phyloP scores from a whole-genome alignment of 805 yeast species.

The Lipomyces mesembrius region DNA sequence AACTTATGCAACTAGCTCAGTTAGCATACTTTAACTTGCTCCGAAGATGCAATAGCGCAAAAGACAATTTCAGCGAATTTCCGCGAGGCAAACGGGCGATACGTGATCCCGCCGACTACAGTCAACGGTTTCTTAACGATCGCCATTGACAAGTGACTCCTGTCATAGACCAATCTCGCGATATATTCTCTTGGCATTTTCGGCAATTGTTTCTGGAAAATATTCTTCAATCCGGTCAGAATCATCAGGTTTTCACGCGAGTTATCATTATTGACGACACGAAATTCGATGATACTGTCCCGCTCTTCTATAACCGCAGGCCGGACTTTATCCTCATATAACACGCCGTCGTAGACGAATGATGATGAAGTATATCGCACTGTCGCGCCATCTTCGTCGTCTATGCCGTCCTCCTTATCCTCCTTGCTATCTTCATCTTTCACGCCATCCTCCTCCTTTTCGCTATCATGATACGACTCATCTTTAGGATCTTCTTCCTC shows the following conservation, averaged over 20 bases:
- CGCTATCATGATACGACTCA: slow-evolving; percentile 40
- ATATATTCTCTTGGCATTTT: slow-evolving; percentile 98
- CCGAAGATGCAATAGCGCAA: slow-evolving; percentile 96
- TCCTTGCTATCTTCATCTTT: slow-evolving; percentile 32
- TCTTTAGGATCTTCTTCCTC: slow-evolving; percentile 39
- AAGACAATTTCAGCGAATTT: slow-evolving; percentile 97
- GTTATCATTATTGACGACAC: slow-evolving; percentile 96
- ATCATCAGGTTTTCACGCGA: slow-evolving; percentile 85
- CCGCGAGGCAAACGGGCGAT: slow-evolving; percentile 87
- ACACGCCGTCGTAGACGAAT: slow-evolving; percentile 74
- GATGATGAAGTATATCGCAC: slow-evolving; percentile 47
- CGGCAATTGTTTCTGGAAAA: slow-evolving; percentile 95
- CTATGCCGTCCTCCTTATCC: slow-evolving; percentile 33
- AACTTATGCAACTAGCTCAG: not conserved
- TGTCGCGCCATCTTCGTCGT: slow-evolving; percentile 38
- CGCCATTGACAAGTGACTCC: slow-evolving; percentile 94
- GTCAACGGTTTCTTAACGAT: slow-evolving; percentile 91
- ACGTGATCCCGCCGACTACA: slow-evolving; percentile 97
- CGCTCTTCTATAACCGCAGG: slow-evolving; percentile 94
- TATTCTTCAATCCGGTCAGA: slow-evolving; percentile 91
- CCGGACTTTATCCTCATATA: slow-evolving; percentile 84
- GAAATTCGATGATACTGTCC: slow-evolving; percentile 89
- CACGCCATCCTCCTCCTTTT: slow-evolving; percentile 46
- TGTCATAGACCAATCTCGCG: slow-evolving; percentile 89
- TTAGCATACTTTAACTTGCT: slow-evolving; percentile 84